phyloP scores from a whole-genome alignment of 2,329 filamentous ascomycete genomes.

The Aspergillus sergii region DNA sequence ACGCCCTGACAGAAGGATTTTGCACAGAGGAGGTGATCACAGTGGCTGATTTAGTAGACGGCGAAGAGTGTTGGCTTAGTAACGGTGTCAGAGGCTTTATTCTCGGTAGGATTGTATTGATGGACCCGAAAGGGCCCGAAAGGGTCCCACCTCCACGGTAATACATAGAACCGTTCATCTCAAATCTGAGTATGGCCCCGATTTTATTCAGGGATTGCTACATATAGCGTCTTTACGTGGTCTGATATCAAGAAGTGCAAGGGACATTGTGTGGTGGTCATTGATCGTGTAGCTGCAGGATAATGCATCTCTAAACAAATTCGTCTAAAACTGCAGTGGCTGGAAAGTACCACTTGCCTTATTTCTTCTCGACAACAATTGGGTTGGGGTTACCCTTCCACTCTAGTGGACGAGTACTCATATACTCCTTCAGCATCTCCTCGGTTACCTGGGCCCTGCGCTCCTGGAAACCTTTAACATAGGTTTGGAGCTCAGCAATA shows the following conservation, averaged over 20 bases:
- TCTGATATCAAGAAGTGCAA: neutral
- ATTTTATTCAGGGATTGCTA: neutral
- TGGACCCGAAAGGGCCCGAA: neutral
- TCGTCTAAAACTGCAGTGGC: neutral
- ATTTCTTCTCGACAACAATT: conserved; percentile 1
- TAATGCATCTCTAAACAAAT: conserved; percentile 1
- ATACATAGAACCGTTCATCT: neutral
- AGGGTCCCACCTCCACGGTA: neutral
- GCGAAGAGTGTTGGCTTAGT: conserved; percentile 84
- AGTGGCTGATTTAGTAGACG: conserved; percentile 64
- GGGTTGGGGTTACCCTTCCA: conserved; percentile 62
- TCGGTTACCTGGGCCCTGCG: conserved; percentile 74
- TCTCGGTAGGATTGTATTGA: conserved; percentile 32
- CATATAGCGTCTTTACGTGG: neutral
- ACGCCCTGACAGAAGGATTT: conserved; percentile 72
- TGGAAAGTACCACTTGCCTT: neutral
- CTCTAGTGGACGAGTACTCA: conserved; percentile 59
- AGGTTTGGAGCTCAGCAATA: conserved; percentile 76
- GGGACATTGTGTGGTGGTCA: neutral
- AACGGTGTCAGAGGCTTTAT: conserved; percentile 84
- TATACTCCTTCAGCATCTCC: conserved; percentile 73
- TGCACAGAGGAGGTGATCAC: conserved; percentile 67
- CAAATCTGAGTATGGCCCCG: neutral
- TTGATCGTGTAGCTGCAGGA: neutral
- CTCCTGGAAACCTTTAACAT: conserved; percentile 80